These are phyloP conservation scores for Aristolochia fimbriata DNA, from an alignment of 164 flowering plant species.

Conservation along the genomic window DNA sequence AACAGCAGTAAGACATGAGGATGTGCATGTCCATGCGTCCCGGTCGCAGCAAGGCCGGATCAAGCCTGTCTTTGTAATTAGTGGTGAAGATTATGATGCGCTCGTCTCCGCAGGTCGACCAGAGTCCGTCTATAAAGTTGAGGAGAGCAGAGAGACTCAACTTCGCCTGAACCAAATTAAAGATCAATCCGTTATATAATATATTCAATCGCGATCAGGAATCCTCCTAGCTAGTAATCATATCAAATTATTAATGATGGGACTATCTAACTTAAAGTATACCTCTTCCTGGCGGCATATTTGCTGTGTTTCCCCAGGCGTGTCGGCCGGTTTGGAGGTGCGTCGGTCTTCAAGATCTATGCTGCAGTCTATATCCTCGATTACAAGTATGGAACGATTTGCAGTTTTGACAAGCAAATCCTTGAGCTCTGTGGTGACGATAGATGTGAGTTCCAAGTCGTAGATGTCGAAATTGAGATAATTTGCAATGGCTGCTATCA, in stretches of 20 bases:
- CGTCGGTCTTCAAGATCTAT: slow-evolving; percentile 20
- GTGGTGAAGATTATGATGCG: slow-evolving; percentile 48
- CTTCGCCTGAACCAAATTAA: slow-evolving; percentile 12
- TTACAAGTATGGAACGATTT: slow-evolving; percentile 43
- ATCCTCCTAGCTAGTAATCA: slow-evolving; percentile 19
- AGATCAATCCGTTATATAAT: not conserved
- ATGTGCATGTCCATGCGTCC: slow-evolving; percentile 63
- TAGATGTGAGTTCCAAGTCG: slow-evolving; percentile 46
- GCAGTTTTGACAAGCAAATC: slow-evolving; percentile 31
- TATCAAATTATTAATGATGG: slow-evolving; percentile 30
- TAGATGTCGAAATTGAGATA: slow-evolving; percentile 50
- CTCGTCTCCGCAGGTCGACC: slow-evolving; percentile 51
- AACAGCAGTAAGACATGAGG: slow-evolving; percentile 42
- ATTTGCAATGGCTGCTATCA: slow-evolving; percentile 73
- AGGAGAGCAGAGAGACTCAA: slow-evolving; percentile 41
- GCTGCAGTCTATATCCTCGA: slow-evolving; percentile 51
- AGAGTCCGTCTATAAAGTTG: slow-evolving; percentile 52
- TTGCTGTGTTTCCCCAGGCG: too few relatives aligned
- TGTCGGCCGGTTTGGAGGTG: too few relatives aligned
- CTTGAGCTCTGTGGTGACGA: slow-evolving; percentile 39
- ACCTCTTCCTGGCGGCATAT: too few relatives aligned
- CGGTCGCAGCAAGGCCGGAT: slow-evolving; percentile 46
- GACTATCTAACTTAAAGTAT: too few relatives aligned
- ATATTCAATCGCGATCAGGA: too few relatives aligned
- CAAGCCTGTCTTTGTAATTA: slow-evolving; percentile 43